Base-by-base conservation (phyloP, 176 grass and related monocot genomes). In the Calamus simplicifolius region DNA sequence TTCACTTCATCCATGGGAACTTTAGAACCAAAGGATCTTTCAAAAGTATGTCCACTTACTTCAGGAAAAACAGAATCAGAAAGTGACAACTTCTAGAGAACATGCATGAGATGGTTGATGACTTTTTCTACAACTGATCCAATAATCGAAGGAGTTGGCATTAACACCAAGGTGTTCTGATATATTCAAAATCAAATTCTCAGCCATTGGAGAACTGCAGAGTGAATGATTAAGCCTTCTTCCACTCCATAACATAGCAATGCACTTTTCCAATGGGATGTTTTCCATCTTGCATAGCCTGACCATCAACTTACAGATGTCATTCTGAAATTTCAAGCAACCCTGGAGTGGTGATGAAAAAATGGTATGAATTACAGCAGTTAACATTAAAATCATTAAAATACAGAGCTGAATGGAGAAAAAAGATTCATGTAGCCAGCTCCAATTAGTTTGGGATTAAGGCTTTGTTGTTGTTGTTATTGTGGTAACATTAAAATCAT, bases 221-320 rank as follows among this genome's bases (percentile, higher is more conserved):
- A 69, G 69, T 18, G 80, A 75, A 85, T 96, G 92, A 51, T 73
- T 78, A 71, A 96, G 87, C 14, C 87, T 69, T 51, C 92, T 75
- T 18, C 52, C 70, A 70, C 54, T 76, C 57, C 84, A 86, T 48
- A 95, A 54, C 59, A 78, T 62, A 18, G 75, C 67, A 68, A 87
- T 73, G 67, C 83, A 66, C 56, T 80, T 85, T 50, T 90, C 80
- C 61, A 77, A 26, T 5, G 83, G 69, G 50, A 85, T 59, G 38
- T 73, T 85, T 62, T 90, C 83, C 68, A 25, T 50, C 61, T 87
- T 69, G 68, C 81, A 90, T 64, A 75, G 80, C 55, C 29, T 82
- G 28, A 79, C 67, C 61, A 90, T 77, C 48, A 88, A 27, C 56
- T 90, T 85, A 71, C 86, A 88, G 52, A 96, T 68, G 8, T 86